Evolutionary conservation across 1,284 basidiomycete genomes (phyloP).

Genomic region (Ganoderma lucidum): DNA sequence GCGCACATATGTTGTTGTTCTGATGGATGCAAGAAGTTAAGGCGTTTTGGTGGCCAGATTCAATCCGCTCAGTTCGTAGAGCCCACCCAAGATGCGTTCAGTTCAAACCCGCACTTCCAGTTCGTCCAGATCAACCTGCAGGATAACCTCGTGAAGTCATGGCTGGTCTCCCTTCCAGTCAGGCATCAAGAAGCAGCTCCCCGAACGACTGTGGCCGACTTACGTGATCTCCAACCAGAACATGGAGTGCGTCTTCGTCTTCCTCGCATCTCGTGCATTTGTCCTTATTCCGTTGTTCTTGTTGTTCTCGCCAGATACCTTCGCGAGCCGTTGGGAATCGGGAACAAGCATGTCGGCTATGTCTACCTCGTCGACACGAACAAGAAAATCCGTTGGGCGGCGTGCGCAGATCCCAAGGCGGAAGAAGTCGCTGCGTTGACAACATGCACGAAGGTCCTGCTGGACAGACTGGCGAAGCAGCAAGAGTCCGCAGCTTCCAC

Average conservation of each 20-base stretch:
- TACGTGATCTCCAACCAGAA: slow-evolving; percentile 87
- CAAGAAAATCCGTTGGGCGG: slow-evolving; percentile 92
- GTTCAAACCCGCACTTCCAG: slow-evolving; percentile 75
- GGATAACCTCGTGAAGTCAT: slow-evolving; percentile 89
- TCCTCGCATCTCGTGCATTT: neutral
- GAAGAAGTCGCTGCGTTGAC: slow-evolving; percentile 79
- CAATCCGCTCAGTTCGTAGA: slow-evolving; percentile 82
- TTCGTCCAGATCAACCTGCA: slow-evolving; percentile 91
- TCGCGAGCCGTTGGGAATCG: slow-evolving; percentile 84
- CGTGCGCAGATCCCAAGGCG: slow-evolving; percentile 81
- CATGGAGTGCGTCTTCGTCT: slow-evolving; percentile 64
- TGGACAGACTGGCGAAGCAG: slow-evolving; percentile 54
- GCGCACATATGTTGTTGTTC: slow-evolving; percentile 28
- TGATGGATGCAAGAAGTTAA: neutral
- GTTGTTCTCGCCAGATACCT: slow-evolving; percentile 58
- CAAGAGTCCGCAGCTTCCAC: neutral
- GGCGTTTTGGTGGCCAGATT: slow-evolving; percentile 56
- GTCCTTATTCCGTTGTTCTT: neutral
- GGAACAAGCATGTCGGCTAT: slow-evolving; percentile 93
- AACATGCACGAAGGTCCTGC: slow-evolving; percentile 78
- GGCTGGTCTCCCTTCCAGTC: slow-evolving; percentile 86
- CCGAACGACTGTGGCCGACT: slow-evolving; percentile 70
- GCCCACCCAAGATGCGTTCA: slow-evolving; percentile 69
- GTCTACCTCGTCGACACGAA: slow-evolving; percentile 91
- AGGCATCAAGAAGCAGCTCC: slow-evolving; percentile 73